Evolutionary conservation across 352 stramenopile genomes (phyloP), one percentile per base, ranked within the genome.

Genomic region (Bremia lactucae): DNA sequence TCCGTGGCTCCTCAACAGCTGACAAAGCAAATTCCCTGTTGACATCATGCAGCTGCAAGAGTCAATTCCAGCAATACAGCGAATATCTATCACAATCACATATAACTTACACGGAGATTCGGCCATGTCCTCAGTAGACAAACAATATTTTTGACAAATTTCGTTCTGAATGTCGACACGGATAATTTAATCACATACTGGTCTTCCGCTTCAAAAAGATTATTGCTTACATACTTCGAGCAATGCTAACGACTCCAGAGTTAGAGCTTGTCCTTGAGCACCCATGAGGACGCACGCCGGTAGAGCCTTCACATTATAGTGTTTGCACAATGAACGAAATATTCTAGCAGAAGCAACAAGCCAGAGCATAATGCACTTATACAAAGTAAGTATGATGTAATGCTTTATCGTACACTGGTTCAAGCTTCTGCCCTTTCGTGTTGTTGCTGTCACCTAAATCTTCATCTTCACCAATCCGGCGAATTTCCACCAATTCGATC

Each of bases 291-390:
- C 47, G 4, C 61, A 63, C 8, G 52, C 46, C 0, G 64, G 65
- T 9, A 83, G 49, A 35, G 63, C 49, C 26, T 55, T 58, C 36
- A 79, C 52, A n/a, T 52, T 39, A 20, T 65, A 61, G 26, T 61
- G 55, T 43, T 63, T 75, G 46, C 67, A 83, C 19, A 63, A 36
- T 35, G 15, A 49, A 15, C 46, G 48, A 31, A 77, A 80, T n/a
- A 43, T 35, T 29, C 65, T 80, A 29, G 19, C 18, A 42, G 23
- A 13, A 16, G 3, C 14, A 50, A 21, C 2, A 28, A 37, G 34
- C n/a, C n/a, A n/a, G n/a, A n/a, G 31, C 1, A 41, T 1, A 8
- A 4, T 29, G 13, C 13, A 29, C 8, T 13, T 7, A 29, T 13
- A 11, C 7, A 29, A 29, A 29, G 13, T 11, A 29, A 13, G 8